These are phyloP conservation scores for Colletotrichum spaethianum DNA, from an alignment of 2,329 filamentous ascomycete species.

Conservation along the genomic window DNA sequence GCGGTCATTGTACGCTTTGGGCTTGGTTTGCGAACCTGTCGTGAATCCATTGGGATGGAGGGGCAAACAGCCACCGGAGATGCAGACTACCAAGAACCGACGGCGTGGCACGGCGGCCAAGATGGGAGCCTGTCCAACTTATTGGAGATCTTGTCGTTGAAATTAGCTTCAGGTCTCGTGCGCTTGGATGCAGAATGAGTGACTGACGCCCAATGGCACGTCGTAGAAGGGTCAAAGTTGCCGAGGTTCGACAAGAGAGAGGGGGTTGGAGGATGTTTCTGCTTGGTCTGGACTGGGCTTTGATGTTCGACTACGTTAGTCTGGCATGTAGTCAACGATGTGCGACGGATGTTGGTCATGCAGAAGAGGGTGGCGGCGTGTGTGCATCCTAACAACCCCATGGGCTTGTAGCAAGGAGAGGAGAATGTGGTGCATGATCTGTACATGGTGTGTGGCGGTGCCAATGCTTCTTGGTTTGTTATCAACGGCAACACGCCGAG, in stretches of 20 bases:
- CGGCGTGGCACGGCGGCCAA: constrained; percentile 16
- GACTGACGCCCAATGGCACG: constrained; percentile 26
- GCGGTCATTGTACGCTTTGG: constrained; percentile 20
- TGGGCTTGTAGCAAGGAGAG: background rate
- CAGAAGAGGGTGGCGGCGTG: constrained; percentile 23
- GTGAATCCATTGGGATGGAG: background rate
- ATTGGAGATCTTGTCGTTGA: constrained; percentile 24
- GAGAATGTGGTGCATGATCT: constrained; percentile 10
- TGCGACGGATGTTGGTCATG: background rate
- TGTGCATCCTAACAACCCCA: background rate
- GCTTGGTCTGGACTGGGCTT: background rate
- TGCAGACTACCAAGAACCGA: constrained; percentile 14
- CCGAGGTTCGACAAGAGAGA: constrained; percentile 31
- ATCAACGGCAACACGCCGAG: background rate
- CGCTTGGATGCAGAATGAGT: background rate
- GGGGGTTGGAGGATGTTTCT: background rate
- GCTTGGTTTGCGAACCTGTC: constrained; percentile 30
- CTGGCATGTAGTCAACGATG: constrained; percentile 8
- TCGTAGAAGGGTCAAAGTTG: constrained; percentile 11
- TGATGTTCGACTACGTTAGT: background rate
- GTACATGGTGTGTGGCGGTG: background rate
- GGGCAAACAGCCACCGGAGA: background rate
- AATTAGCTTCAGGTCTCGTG: constrained; percentile 22
- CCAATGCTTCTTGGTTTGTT: constrained; percentile 6
- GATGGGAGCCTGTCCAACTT: background rate